Evolutionary conservation across 192 early-diverging fungal species (phyloP).

Genomic region (Coemansia sp.): DNA sequence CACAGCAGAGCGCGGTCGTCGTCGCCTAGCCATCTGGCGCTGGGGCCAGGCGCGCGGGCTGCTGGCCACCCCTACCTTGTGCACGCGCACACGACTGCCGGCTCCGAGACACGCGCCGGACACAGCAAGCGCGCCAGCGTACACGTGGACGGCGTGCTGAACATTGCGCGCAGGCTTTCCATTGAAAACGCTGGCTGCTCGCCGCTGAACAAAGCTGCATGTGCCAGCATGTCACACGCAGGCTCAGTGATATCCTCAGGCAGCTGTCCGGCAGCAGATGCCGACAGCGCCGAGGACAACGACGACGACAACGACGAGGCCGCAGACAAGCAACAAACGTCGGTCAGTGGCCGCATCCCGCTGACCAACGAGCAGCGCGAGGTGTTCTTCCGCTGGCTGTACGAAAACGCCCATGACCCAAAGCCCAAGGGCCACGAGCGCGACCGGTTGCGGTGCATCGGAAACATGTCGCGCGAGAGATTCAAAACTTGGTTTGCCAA

Average conservation of each 20-base stretch:
- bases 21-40: slow-evolving; percentile 20
- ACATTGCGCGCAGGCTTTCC: neutral
- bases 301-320: slow-evolving; percentile 21
- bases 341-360: slow-evolving; percentile 20
- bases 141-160: neutral
- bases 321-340: neutral
- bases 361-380: slow-evolving; percentile 39
- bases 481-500: slow-evolving; percentile 59
- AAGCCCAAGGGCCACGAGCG: slow-evolving; percentile 54
- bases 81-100: neutral
- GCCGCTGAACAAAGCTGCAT: neutral
- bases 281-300: neutral
- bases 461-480: slow-evolving; percentile 46
- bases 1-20: slow-evolving; percentile 26
- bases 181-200: neutral
- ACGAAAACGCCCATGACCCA: slow-evolving; percentile 40
- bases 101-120: neutral
- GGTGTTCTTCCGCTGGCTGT: slow-evolving; percentile 46
- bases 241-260: neutral
- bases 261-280: neutral
- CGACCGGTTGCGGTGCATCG: slow-evolving; percentile 39
- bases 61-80: slow-evolving; percentile 21
- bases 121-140: slow-evolving; percentile 1
- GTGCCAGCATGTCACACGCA: neutral
- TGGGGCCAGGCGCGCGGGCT: slow-evolving; percentile 7